Base-by-base conservation (phyloP, 1,284 basidiomycete species). In the Sanghuangporus baumii region DNA sequence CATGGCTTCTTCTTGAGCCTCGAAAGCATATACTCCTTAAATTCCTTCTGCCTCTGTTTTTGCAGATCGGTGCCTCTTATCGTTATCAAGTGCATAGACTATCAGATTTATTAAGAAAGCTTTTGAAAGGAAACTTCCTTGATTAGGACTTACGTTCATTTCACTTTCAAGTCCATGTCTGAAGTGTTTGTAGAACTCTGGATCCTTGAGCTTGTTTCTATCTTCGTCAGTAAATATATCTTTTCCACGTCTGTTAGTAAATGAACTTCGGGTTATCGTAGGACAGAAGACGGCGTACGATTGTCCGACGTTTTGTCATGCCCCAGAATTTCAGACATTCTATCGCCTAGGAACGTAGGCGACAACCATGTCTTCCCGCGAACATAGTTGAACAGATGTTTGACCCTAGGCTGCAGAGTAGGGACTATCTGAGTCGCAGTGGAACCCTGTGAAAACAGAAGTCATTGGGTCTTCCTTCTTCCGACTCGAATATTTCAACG, bases 371-470 rank as follows among this genome's bases (percentile, higher is more conserved):
- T 85, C 69, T 81, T 79, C 1, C 85, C 82, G 16, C 84, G 79
- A 47, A 84, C 85, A 67, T 81, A 87, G 69, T 85, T 84, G 46
- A 75, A 73, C 31, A 88, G 63, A 63, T 78, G 76, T 57, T 73
- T 71, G 3, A 86, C 84, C 61, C 76, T 76, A 2, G 81, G 78
- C 66, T 86, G 85, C 9, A 88, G 71, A 1, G 82, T 78, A 0
- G 86, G 77, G 0, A 87, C 81, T 16, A 87, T 79, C 67, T 88
- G 87, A 20, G 88, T 79, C 2, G 82, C 83, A 18, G 83, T 84
- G 0, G 85, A 86, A 1, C 86, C 85, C 84, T 85, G 6, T 6
- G 12, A 12, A 31, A 37, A 6, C 14, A n/a, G 11, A 11, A 12
- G 55, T 37, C 20, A 52, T 41, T 23, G 14, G 37, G 31, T 41